Conservation (phyloP, 768 basidiomycete species). For the Amanita jacksonii region DNA sequence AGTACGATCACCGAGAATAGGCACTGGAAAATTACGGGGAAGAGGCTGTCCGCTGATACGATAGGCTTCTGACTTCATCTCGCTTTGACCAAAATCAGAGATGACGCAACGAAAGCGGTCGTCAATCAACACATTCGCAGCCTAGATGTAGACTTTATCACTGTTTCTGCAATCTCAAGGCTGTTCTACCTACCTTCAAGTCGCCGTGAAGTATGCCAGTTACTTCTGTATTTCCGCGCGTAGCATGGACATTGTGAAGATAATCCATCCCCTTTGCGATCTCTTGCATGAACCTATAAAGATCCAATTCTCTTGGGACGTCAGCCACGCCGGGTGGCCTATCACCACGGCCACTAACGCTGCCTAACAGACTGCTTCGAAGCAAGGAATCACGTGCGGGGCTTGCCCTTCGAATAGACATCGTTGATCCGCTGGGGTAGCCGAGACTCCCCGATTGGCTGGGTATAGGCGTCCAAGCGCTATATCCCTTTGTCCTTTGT, state of each 20-base stretch:
- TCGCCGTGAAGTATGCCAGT: constrained; percentile 9
- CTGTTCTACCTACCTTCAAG: constrained; percentile 2
- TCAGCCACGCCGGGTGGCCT: constrained; percentile 3
- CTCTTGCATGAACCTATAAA: constrained; percentile 59
- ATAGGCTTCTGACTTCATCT: constrained; percentile 67
- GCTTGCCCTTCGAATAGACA: constrained; percentile 1
- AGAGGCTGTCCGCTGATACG: constrained; percentile 44
- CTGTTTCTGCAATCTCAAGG: not conserved
- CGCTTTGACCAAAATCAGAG: constrained; percentile 77
- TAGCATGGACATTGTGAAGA: constrained; percentile 54
- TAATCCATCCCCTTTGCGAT: constrained; percentile 84
- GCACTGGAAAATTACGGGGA: constrained; percentile 28
- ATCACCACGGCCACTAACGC: constrained; percentile 5
- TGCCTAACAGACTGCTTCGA: not conserved
- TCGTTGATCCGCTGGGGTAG: not conserved
- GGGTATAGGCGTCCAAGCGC: not conserved
- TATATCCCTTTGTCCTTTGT: constrained; percentile 17
- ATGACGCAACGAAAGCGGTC: constrained; percentile 60
- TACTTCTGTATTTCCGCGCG: constrained; percentile 79
- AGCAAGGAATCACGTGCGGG: constrained; percentile 7
- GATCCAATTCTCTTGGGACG: constrained; percentile 29
- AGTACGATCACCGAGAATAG: not conserved
- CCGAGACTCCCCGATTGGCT: not conserved
- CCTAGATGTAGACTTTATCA: constrained; percentile 22
- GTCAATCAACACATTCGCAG: constrained; percentile 69